Evolutionary conservation across 257 asterid species (phyloP).

Genomic region (Gentiana straminea): DNA sequence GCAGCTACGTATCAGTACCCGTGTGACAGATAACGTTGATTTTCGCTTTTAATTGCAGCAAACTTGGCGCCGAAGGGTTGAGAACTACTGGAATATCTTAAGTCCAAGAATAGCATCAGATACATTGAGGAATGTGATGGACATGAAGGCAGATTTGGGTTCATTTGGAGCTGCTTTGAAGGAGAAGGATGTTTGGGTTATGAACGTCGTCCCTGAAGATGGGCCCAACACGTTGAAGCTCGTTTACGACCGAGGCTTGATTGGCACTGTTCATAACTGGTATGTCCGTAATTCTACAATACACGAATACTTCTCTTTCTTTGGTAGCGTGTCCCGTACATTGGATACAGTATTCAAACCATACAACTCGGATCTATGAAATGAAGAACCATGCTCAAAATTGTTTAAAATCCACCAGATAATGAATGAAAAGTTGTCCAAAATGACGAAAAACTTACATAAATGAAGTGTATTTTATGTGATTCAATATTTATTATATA

Average conservation of each 20-base stretch:
- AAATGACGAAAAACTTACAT: no score
- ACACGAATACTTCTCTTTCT: no score
- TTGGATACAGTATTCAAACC: no score
- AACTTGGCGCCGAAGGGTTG: constrained; percentile 77
- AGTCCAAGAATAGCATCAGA: constrained; percentile 64
- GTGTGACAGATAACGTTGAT: constrained; percentile 4
- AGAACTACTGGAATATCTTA: constrained; percentile 61
- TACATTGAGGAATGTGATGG: constrained; percentile 79
- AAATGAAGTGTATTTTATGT: no score
- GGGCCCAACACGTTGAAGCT: constrained; percentile 93
- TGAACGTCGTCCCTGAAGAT: constrained; percentile 89
- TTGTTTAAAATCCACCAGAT: no score
- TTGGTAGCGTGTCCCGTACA: no score
- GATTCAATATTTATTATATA: no score
- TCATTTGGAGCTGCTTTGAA: constrained; percentile 92
- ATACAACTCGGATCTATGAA: no score
- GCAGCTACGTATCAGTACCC: not conserved
- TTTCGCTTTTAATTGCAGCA: constrained; percentile 35
- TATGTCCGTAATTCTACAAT: constrained; percentile 11
- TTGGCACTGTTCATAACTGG: constrained; percentile 85
- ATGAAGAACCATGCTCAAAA: no score
- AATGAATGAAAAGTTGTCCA: no score
- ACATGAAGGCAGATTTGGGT: constrained; percentile 94
- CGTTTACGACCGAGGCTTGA: constrained; percentile 79
- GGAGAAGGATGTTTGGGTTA: constrained; percentile 91